Percentiles rank a stretch among this genome's conserved stretches.
phyloP scores from a whole-genome alignment of 768 basidiomycete species.

The Dendrothele bispora region DNA sequence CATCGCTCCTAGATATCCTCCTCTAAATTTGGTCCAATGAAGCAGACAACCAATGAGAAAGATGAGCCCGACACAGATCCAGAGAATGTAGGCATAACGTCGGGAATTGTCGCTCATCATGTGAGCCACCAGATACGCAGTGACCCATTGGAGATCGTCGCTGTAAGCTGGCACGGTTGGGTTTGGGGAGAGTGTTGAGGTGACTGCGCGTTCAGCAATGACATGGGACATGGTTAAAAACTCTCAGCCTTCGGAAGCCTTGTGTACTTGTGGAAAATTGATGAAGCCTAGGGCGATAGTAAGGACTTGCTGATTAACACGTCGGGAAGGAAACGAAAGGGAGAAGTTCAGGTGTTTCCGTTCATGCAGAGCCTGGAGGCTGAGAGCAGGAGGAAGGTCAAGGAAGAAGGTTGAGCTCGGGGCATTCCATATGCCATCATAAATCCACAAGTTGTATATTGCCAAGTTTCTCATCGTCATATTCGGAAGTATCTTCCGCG shows the following conservation, averaged over 20 bases:
- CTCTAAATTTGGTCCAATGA: slow-evolving; percentile 41
- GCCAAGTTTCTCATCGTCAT: too few species aligned
- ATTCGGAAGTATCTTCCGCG: too few species aligned
- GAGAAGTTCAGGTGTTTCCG: too few species aligned
- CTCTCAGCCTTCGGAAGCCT: background rate
- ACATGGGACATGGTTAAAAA: slow-evolving; percentile 6
- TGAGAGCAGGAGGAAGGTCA: too few species aligned
- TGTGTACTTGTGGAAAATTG: background rate
- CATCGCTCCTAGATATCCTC: slow-evolving; percentile 42
- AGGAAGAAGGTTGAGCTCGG: too few species aligned
- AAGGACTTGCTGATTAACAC: too few species aligned
- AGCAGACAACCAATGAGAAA: slow-evolving; percentile 40
- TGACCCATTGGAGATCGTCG: slow-evolving; percentile 52
- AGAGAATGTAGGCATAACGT: slow-evolving; percentile 58
- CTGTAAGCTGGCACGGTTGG: slow-evolving; percentile 43
- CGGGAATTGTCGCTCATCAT: slow-evolving; percentile 51
- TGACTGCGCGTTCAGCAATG: background rate
- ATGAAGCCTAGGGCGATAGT: too few species aligned
- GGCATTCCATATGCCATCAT: too few species aligned
- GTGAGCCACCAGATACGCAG: slow-evolving; percentile 57
- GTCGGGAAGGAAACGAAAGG: too few species aligned
- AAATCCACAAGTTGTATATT: too few species aligned
- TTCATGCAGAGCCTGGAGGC: too few species aligned
- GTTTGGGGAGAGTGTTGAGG: slow-evolving; percentile 25
- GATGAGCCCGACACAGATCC: slow-evolving; percentile 49